Percentiles rank a stretch among this genome's conserved stretches.
Evolutionary conservation across 2,329 filamentous ascomycete genomes (phyloP).

Genomic region (Polychaeton citri): DNA sequence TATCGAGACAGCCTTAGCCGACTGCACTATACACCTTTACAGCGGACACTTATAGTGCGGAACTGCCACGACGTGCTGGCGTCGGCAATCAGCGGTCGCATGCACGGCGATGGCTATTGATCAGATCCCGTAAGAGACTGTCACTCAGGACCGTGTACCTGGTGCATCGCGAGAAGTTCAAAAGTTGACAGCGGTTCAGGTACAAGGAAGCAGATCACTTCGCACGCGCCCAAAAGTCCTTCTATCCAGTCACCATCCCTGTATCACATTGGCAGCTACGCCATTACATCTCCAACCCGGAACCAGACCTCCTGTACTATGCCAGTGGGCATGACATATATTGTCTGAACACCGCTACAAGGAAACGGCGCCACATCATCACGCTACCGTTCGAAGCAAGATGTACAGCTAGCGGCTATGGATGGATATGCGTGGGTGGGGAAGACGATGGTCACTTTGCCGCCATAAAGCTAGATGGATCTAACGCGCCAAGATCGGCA

Average conservation of each 20-base stretch:
- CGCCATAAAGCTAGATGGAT: conserved; percentile 50
- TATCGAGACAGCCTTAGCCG: no score
- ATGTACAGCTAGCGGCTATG: conserved; percentile 73
- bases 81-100: no score
- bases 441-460: conserved; percentile 74
- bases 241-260: conserved; percentile 36
- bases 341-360: conserved; percentile 47
- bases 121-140: conserved; percentile 12
- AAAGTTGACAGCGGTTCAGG: conserved; percentile 14
- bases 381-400: conserved; percentile 56
- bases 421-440: conserved; percentile 84
- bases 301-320: conserved; percentile 70
- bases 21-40: no score
- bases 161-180: background rate
- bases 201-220: conserved; percentile 34
- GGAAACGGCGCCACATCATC: conserved; percentile 62
- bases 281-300: conserved; percentile 73
- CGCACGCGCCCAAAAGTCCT: conserved; percentile 30
- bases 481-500: conserved; percentile 19
- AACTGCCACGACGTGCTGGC: background rate
- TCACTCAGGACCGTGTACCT: background rate
- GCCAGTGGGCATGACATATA: conserved; percentile 55
- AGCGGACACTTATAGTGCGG: background rate
- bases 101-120: conserved; percentile 17
- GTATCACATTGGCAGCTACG: conserved; percentile 70